These are phyloP conservation scores for Cystobasidium ongulense DNA, from an alignment of 768 basidiomycete genomes.

Conservation along the genomic window DNA sequence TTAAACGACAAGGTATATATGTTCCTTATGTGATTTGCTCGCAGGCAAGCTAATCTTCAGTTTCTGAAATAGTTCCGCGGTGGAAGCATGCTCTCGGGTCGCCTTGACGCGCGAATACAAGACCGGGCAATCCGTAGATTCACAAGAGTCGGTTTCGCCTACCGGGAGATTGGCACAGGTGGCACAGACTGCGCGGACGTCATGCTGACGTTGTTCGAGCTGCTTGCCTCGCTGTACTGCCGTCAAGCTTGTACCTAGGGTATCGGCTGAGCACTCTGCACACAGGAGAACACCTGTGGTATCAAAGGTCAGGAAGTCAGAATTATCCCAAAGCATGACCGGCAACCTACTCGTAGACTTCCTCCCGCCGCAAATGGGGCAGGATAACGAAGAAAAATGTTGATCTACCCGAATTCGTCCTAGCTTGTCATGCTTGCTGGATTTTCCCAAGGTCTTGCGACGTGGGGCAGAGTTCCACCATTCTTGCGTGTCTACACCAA, in stretches of 20 bases:
- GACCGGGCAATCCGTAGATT: slow-evolving; percentile 79
- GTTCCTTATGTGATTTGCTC: not conserved
- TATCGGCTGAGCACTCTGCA: not conserved
- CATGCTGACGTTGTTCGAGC: slow-evolving; percentile 54
- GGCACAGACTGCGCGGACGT: slow-evolving; percentile 62
- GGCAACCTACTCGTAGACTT: slow-evolving; percentile 16
- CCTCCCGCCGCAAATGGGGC: slow-evolving; percentile 13
- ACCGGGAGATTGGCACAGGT: slow-evolving; percentile 58
- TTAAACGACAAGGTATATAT: slow-evolving; percentile 24
- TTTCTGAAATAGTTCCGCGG: not conserved
- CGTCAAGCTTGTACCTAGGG: slow-evolving; percentile 52
- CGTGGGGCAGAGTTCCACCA: slow-evolving; percentile 72
- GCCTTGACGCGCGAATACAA: slow-evolving; percentile 62
- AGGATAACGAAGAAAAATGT: slow-evolving; percentile 28
- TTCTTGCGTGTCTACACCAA: slow-evolving; percentile 72
- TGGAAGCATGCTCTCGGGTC: slow-evolving; percentile 43
- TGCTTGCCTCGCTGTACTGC: slow-evolving; percentile 54
- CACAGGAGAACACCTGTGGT: slow-evolving; percentile 18
- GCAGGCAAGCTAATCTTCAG: not conserved
- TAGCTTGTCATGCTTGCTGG: not conserved
- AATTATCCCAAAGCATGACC: not conserved
- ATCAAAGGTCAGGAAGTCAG: slow-evolving; percentile 15
- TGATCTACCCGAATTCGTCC: slow-evolving; percentile 33
- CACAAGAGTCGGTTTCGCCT: slow-evolving; percentile 61
- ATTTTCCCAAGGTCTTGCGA: slow-evolving; percentile 47